phyloP scores from a whole-genome alignment of 306 rosid genomes.

The Adenanthera pavonina region DNA sequence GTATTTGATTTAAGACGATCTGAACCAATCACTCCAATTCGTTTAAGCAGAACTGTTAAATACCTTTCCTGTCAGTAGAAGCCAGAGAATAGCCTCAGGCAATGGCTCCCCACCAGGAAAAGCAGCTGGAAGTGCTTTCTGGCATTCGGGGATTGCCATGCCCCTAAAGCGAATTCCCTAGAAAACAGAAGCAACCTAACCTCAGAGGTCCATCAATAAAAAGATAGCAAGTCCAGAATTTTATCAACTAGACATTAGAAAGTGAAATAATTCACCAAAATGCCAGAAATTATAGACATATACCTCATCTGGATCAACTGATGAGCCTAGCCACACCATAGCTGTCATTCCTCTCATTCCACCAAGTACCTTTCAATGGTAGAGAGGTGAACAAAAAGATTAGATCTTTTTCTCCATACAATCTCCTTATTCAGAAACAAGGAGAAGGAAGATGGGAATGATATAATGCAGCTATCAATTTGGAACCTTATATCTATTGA shows the following conservation, averaged over 20 bases:
- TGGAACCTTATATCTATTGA: conserved; percentile 10
- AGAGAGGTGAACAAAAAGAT: conserved; percentile 22
- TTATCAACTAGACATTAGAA: conserved; percentile 19
- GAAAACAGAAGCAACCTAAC: conserved; percentile 34
- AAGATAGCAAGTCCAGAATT: conserved; percentile 28
- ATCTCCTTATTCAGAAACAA: neutral
- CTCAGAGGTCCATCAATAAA: conserved; percentile 41
- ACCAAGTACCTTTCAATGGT: conserved; percentile 77
- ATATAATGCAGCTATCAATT: conserved; percentile 20
- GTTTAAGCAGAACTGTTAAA: conserved; percentile 31
- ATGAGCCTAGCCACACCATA: conserved; percentile 90
- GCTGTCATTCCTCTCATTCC: conserved; percentile 99
- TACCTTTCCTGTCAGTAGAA: conserved; percentile 94
- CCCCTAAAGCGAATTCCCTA: conserved; percentile 98
- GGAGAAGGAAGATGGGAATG: conserved; percentile 16
- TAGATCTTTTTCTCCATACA: neutral
- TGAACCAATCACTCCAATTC: conserved; percentile 26
- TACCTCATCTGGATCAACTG: conserved; percentile 99
- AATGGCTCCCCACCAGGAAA: conserved; percentile 92
- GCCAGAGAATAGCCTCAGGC: conserved; percentile 96
- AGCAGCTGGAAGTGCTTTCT: conserved; percentile 84
- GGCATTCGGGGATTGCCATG: conserved; percentile 91
- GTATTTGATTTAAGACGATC: conserved; percentile 1
- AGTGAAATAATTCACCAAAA: conserved; percentile 26
- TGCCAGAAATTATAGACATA: conserved; percentile 33